Percentiles rank a stretch among this genome's conserved stretches.
Evolutionary conservation across 2,329 filamentous ascomycete species (phyloP).

Genomic region (Scytalidium lignicola): DNA sequence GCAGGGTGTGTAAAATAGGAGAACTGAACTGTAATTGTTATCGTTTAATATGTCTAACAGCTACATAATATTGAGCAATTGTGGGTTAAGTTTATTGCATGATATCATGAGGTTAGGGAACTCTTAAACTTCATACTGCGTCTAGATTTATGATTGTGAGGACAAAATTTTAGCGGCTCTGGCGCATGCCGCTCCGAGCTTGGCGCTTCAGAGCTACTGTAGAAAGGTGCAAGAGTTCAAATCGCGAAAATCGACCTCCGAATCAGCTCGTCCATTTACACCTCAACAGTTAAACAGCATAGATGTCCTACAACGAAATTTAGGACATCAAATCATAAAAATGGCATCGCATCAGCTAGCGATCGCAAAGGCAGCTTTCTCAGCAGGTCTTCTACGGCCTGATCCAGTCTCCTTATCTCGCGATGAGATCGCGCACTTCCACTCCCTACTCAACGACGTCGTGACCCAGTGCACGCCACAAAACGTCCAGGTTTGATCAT

Average conservation of each 20-base stretch:
- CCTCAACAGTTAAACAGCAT: background rate
- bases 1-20: no score
- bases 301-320: background rate
- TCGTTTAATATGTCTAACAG: no score
- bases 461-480: conserved; percentile 67
- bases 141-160: background rate
- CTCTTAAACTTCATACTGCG: no score
- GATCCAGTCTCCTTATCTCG: conserved; percentile 67
- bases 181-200: background rate
- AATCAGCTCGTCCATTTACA: background rate
- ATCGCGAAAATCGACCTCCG: background rate
- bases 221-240: background rate
- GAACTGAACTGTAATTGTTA: no score
- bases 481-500: conserved; percentile 78
- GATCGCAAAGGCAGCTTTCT: conserved; percentile 75
- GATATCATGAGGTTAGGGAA: no score
- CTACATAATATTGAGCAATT: no score
- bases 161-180: background rate
- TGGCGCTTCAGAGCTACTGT: background rate
- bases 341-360: conserved; percentile 69
- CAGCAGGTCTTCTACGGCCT: conserved; percentile 66
- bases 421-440: conserved; percentile 65
- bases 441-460: conserved; percentile 58
- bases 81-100: no score
- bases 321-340: background rate